Evolutionary conservation across 2,329 filamentous ascomycete species (phyloP), one percentile per base, ranked within the genome.

Genomic region (Didymella pomorum): DNA sequence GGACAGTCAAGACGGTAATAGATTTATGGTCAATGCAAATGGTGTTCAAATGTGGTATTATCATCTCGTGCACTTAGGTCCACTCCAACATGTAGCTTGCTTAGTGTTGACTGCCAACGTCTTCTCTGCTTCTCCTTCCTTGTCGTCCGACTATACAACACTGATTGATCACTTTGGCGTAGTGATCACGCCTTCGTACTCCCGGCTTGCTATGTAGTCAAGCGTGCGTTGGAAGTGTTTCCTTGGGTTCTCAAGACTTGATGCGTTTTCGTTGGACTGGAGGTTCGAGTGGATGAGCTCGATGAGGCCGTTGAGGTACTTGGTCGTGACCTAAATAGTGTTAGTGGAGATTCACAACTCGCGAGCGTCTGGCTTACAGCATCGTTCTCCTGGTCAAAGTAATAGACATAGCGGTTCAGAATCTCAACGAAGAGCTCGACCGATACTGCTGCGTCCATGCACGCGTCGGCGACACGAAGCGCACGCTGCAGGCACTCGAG

Each of bases 371-470:
- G 14, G 77, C 84, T 79, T 78, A 86, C 95, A 66, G 93, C 93
- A 80, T 99, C 95, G 78, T 99, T 99, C 75, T 97, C 92, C 78
- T 99, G 94, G 78, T 99, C 95, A 80, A 97, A 99, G 81, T 98
- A 99, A 79, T 99, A 99, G 52, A 98, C 93, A 76, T 99, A 99
- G 78, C 95, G 88, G 78, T 99, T 97, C 55, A 99, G 82, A 63
- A 99, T 99, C 80, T 99, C 95, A 56, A 99, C 94, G 79, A 99
- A 99, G 47, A 99, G 85, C 79, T 99, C 96, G 45, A 99, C 95
- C 2, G 93, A 97, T 4, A 97, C 93, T 7, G 93, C 92, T 8
- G 93, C 95, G 78, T 99, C 96, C 95, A 99, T 99, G 80, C 95
- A 99, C 7, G 95, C 96, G 78, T 99, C 95, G 2, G 95, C 96